Percentiles rank a stretch among this genome's conserved stretches.
These are phyloP conservation scores for Bryoerythrophyllum caledonicum DNA, from an alignment of 225 moss, liverwort and hornwort species.

Conservation along the genomic window DNA sequence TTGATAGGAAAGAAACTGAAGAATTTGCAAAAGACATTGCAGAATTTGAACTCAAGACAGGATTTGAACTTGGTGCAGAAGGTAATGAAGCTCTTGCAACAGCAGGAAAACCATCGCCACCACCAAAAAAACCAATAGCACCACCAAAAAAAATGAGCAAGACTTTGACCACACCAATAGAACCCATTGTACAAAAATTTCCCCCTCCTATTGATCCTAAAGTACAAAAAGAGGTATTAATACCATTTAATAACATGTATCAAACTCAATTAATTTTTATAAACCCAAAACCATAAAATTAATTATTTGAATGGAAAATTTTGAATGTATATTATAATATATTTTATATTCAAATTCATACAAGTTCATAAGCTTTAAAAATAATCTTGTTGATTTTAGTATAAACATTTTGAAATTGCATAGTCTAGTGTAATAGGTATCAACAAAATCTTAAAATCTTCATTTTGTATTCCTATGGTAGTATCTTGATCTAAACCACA, in stretches of 20 bases:
- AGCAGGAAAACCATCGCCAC: background rate
- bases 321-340: too few relatives aligned
- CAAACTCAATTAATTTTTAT: too few relatives aligned
- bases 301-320: too few relatives aligned
- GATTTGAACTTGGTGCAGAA: slow-evolving; percentile 38
- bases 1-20: slow-evolving; percentile 15
- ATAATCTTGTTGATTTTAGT: too few relatives aligned
- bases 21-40: slow-evolving; percentile 38
- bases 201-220: slow-evolving; percentile 26
- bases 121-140: background rate
- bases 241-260: background rate
- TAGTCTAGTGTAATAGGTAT: too few relatives aligned
- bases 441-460: too few relatives aligned
- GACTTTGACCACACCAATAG: background rate
- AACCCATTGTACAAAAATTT: background rate
- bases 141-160: slow-evolving; percentile 42
- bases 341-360: too few relatives aligned
- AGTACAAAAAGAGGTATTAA: slow-evolving; percentile 25
- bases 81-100: rapidly evolving
- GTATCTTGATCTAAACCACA: too few relatives aligned
- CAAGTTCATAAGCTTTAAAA: too few relatives aligned
- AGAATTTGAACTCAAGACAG: slow-evolving; percentile 47
- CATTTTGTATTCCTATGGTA: too few relatives aligned
- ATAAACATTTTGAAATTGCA: too few relatives aligned
- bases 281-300: too few relatives aligned